Evolutionary conservation across 2,329 filamentous ascomycete genomes (phyloP).

Genomic region (Penicillium aurantiogriseum): DNA sequence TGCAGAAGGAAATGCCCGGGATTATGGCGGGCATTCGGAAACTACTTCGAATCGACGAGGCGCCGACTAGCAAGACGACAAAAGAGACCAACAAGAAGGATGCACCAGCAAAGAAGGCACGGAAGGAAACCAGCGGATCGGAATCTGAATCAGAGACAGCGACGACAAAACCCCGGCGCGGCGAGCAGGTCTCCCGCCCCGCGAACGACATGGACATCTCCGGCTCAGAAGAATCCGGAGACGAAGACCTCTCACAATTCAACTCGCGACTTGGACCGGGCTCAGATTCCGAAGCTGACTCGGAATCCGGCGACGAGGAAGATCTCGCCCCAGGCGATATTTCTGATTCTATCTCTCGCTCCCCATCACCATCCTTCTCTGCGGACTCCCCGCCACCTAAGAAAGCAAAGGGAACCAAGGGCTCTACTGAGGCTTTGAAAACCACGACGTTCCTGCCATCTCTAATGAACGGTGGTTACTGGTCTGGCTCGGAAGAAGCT

Average conservation of each 20-base stretch:
- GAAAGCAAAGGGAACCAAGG: constrained; percentile 24
- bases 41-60: constrained; percentile 38
- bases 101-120: constrained; percentile 9
- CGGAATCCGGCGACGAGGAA: constrained; percentile 27
- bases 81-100: constrained; percentile 14
- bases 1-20: constrained; percentile 54
- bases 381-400: constrained; percentile 24
- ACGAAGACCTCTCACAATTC: constrained; percentile 33
- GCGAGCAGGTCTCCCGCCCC: constrained; percentile 7
- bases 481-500: constrained; percentile 59
- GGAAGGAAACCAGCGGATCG: constrained; percentile 4
- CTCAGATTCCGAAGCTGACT: constrained; percentile 27
- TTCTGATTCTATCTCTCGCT: constrained; percentile 39
- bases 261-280: constrained; percentile 35
- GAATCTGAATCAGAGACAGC: constrained; percentile 15
- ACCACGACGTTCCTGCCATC: constrained; percentile 60
- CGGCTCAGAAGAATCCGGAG: constrained; percentile 28
- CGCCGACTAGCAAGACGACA: constrained; percentile 16
- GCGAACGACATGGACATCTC: constrained; percentile 19
- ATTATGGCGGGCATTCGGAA: constrained; percentile 44
- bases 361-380: constrained; percentile 30
- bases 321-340: constrained; percentile 24
- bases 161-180: constrained; percentile 3
- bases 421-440: constrained; percentile 22
- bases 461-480: constrained; percentile 60